These are phyloP conservation scores for Hypoxylon sp. DNA, from an alignment of 2,329 filamentous ascomycete genomes.

Conservation along the genomic window DNA sequence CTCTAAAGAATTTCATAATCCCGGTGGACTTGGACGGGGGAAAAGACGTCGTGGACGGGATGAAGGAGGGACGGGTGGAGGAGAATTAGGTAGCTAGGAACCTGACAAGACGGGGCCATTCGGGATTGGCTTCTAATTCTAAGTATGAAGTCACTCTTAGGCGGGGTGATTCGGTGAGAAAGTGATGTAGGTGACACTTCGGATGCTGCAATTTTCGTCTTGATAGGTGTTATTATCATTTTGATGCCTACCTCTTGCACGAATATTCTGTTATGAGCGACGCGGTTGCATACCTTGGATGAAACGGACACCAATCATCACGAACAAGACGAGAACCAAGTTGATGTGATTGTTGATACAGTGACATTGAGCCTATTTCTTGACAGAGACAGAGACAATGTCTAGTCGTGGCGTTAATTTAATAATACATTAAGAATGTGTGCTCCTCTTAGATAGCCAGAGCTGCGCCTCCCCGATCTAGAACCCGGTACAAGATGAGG, in stretches of 20 bases:
- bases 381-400: constrained; percentile 33
- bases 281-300: too few relatives aligned
- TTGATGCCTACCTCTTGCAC: too few relatives aligned
- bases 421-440: constrained; percentile 38
- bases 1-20: constrained; percentile 46
- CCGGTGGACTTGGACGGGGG: background rate
- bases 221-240: too few relatives aligned
- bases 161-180: too few relatives aligned
- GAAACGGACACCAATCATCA: background rate
- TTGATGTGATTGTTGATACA: constrained; percentile 34
- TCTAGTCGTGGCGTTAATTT: constrained; percentile 34
- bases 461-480: constrained; percentile 27
- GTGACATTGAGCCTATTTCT: constrained; percentile 33
- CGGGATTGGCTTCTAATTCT: too few relatives aligned
- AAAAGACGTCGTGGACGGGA: background rate
- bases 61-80: too few relatives aligned
- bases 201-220: too few relatives aligned
- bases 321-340: constrained; percentile 24
- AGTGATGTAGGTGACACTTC: too few relatives aligned
- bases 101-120: too few relatives aligned
- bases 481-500: constrained; percentile 20
- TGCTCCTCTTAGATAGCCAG: constrained; percentile 23
- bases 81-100: too few relatives aligned
- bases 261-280: too few relatives aligned
- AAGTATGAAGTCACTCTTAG: too few relatives aligned